These are phyloP conservation scores for Metarhizium guizhouense DNA, from an alignment of 2,329 filamentous ascomycete genomes.

Conservation along the genomic window DNA sequence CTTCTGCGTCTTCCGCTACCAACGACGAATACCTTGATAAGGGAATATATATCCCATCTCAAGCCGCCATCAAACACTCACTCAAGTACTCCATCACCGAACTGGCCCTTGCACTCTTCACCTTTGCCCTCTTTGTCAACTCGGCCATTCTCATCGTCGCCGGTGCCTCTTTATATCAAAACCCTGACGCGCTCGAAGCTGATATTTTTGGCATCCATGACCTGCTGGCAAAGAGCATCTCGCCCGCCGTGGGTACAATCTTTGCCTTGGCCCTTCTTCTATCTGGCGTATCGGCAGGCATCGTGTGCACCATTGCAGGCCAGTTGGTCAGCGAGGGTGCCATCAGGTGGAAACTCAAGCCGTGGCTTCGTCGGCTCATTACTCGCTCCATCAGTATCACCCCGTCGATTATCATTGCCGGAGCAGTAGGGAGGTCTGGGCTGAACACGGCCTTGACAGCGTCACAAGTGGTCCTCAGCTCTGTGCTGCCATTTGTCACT, in stretches of 20 bases:
- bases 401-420: constrained; percentile 76
- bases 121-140: constrained; percentile 79
- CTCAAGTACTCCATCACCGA: constrained; percentile 67
- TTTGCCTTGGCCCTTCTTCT: constrained; percentile 76
- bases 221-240: constrained; percentile 59
- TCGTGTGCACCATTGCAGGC: constrained; percentile 82
- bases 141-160: constrained; percentile 75
- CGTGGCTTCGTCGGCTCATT: constrained; percentile 70
- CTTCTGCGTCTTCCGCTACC: constrained; percentile 13
- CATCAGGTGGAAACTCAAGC: constrained; percentile 61
- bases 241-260: constrained; percentile 69
- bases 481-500: constrained; percentile 74
- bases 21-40: constrained; percentile 31
- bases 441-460: constrained; percentile 65
- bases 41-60: constrained; percentile 59
- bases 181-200: constrained; percentile 51
- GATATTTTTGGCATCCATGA: constrained; percentile 79
- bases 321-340: constrained; percentile 86
- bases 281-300: constrained; percentile 71
- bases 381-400: constrained; percentile 75
- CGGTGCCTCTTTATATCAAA: constrained; percentile 63
- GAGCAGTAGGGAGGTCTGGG: constrained; percentile 61
- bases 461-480: constrained; percentile 68
- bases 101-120: constrained; percentile 63
- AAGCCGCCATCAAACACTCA: constrained; percentile 63